These are phyloP conservation scores for Vitis rotundifolia DNA, from an alignment of 164 flowering plant species.

Conservation along the genomic window DNA sequence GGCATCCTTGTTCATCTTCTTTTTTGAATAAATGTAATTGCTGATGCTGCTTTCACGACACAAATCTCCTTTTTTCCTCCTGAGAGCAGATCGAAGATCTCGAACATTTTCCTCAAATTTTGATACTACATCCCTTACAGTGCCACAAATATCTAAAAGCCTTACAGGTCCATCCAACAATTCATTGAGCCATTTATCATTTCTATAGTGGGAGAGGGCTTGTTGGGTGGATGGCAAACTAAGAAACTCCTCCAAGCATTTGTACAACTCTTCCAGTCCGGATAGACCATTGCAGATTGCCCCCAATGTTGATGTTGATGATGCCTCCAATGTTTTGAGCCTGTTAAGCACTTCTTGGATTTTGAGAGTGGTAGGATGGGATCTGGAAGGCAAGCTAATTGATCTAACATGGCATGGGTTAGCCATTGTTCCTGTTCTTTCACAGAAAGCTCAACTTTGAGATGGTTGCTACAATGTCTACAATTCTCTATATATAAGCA, in stretches of 20 bases:
- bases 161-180: slow-evolving; percentile 28
- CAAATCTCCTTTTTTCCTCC: slow-evolving; percentile 29
- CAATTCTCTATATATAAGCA: slow-evolving; percentile 1
- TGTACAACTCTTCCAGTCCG: slow-evolving; percentile 32
- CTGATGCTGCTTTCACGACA: slow-evolving; percentile 14
- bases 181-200: slow-evolving; percentile 14
- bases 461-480: neutral
- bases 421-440: slow-evolving; percentile 22
- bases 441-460: neutral
- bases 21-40: slow-evolving; percentile 23
- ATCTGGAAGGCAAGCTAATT: slow-evolving; percentile 42
- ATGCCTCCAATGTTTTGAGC: slow-evolving; percentile 23
- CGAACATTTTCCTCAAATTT: slow-evolving; percentile 19
- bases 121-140: slow-evolving; percentile 20
- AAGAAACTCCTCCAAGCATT: slow-evolving; percentile 30
- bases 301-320: slow-evolving; percentile 17
- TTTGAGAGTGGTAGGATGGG: slow-evolving; percentile 32
- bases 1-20: slow-evolving; percentile 30
- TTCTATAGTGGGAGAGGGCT: slow-evolving; percentile 18
- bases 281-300: slow-evolving; percentile 23
- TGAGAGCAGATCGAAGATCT: slow-evolving; percentile 23
- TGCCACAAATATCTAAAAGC: slow-evolving; percentile 28
- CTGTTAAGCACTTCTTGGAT: slow-evolving; percentile 37
- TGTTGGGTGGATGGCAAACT: slow-evolving; percentile 28
- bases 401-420: slow-evolving; percentile 26